Percentiles rank a stretch among this genome's conserved stretches.
These are phyloP conservation scores for Mucuna pruriens DNA, from an alignment of 306 rosid genomes.

Conservation along the genomic window DNA sequence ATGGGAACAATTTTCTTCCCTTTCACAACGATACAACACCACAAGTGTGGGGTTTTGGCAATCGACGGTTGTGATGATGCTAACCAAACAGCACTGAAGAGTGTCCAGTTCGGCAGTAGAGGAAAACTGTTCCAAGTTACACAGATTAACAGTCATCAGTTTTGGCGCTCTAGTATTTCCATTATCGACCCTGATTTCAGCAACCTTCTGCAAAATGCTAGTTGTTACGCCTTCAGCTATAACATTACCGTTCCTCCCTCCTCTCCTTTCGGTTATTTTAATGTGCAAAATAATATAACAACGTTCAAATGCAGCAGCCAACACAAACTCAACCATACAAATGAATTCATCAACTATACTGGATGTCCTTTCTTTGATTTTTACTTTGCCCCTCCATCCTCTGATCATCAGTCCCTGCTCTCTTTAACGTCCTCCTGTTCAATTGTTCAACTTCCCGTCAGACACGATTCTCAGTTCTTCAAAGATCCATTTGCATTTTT, in stretches of 20 bases:
- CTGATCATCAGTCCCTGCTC: not conserved
- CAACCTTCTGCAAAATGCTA: not conserved
- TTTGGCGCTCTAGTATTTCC: not conserved
- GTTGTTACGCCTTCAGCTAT: slow-evolving; percentile 10
- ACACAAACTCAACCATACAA: not conserved
- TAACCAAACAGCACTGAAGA: not conserved
- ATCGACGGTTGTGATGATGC: slow-evolving; percentile 20
- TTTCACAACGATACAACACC: not conserved
- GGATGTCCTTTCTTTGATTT: not conserved
- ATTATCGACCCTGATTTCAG: not conserved
- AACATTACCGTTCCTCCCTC: slow-evolving; percentile 22
- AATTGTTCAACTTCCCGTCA: slow-evolving; percentile 30
- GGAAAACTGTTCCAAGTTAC: slow-evolving; percentile 9
- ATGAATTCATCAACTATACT: not conserved
- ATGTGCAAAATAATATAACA: not conserved
- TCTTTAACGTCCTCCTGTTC: slow-evolving; percentile 22
- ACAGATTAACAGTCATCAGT: not conserved
- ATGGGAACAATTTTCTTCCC: slow-evolving; percentile 18
- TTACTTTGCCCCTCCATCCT: not conserved
- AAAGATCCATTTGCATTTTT: not conserved
- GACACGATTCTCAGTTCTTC: no score
- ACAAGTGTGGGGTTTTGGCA: slow-evolving; percentile 34
- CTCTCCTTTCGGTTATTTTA: slow-evolving; percentile 10
- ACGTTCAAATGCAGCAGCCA: slow-evolving; percentile 26
- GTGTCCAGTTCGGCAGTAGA: not conserved